Base-by-base conservation (phyloP, 1,284 basidiomycete species). In the Vanrija sp. region DNA sequence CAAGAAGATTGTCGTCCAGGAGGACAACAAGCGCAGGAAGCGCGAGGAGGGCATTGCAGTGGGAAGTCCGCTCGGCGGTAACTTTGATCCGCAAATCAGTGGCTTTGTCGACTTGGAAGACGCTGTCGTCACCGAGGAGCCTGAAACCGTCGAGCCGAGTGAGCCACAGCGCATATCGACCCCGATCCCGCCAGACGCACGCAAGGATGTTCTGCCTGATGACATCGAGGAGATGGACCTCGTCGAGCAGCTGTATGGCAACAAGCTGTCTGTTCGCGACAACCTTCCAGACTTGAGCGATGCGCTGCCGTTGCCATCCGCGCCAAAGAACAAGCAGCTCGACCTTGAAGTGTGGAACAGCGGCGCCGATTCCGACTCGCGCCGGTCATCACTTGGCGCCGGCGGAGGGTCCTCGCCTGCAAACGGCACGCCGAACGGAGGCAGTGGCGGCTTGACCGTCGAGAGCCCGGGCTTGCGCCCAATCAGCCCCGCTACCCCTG, bases 161-260 rank as follows among this genome's bases (percentile, higher is more conserved):
- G 19, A 15, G 15, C 23, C 31, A 9, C 38, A 20, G 23, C 18
- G 27, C 5, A 39, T 38, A 22, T 27, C 47, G 41, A 12, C 22
- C 1, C 31, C 31, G 4, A 31, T 44, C 9, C 27, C 49, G 18
- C 14, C 41, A 24, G 42, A 47, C 24, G 42, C 45, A 23, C 41
- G 54, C 41, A 52, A 54, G 41, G 58, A 64, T 23, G 25, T 59
- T 12, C 46, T 54, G 14, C 64, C 65, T 23, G 76, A 75, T 22
- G 83, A 84, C 9, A 84, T 88, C 23, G 89, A 93, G 73, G 93
- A 97, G 75, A 84, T 97, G 63, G 93, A 97, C 72, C 80, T 97
- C 5, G 89, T 97, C 4, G 93, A 97, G 69, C 93, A 97, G 70
- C 75, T 96, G 2, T 96, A 91, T 62, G 91, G 92, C 18, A 77